Evolutionary conservation across 345 rosid genomes (phyloP).

Genomic region (Brassica incana): DNA sequence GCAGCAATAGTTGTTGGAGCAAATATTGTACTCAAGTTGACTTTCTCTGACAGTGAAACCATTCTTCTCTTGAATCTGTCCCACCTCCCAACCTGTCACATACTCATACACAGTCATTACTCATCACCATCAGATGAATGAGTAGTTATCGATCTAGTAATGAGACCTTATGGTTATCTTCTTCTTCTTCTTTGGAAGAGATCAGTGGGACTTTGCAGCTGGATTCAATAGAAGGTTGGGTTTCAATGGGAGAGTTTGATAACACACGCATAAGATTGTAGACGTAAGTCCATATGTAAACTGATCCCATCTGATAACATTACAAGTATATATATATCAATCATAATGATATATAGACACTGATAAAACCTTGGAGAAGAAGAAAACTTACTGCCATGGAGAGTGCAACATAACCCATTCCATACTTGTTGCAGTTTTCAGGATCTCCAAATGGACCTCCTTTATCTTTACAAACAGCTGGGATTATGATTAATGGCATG

Average conservation of each 20-base stretch:
- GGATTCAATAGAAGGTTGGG: slow-evolving; percentile 27
- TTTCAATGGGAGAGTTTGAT: slow-evolving; percentile 32
- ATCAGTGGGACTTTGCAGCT: slow-evolving; percentile 47
- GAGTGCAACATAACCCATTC: slow-evolving; percentile 61
- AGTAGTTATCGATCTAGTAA: not conserved
- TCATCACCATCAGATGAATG: slow-evolving; percentile 6
- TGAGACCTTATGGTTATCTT: slow-evolving; percentile 27
- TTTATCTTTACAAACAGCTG: slow-evolving; percentile 64
- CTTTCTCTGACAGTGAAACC: slow-evolving; percentile 25
- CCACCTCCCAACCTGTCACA: slow-evolving; percentile 37
- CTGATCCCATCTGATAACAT: slow-evolving; percentile 51
- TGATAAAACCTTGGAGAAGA: not conserved
- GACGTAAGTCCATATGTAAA: slow-evolving; percentile 62
- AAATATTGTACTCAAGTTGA: slow-evolving; percentile 50
- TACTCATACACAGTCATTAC: slow-evolving; percentile 15
- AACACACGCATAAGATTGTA: slow-evolving; percentile 53
- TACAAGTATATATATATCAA: not conserved
- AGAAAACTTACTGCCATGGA: slow-evolving; percentile 62
- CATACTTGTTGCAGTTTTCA: slow-evolving; percentile 48
- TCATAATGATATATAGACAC: not conserved
- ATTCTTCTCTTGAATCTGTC: slow-evolving; percentile 34
- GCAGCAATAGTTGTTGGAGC: slow-evolving; percentile 63
- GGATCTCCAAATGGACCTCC: slow-evolving; percentile 70
- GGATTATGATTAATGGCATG: slow-evolving; percentile 60
- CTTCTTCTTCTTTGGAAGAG: slow-evolving; percentile 31